Conservation (phyloP, 148 eudicot genomes). For the Amaranthus cruentus region DNA sequence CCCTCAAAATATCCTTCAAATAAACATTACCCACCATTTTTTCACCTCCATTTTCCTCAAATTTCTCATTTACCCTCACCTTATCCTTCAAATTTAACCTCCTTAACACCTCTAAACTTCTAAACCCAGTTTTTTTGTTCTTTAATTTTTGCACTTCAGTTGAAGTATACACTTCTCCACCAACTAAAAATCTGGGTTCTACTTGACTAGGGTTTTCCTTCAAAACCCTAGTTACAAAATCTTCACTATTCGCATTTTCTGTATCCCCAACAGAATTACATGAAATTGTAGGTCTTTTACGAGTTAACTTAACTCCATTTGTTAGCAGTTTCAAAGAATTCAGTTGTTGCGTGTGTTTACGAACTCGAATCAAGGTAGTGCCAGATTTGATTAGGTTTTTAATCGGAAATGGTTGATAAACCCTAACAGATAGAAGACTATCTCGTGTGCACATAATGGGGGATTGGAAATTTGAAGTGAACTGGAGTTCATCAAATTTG, state of each 20-base stretch:
- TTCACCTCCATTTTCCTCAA: slow-evolving; percentile 23
- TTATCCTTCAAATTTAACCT: slow-evolving; percentile 37
- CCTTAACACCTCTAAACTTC: slow-evolving; percentile 38
- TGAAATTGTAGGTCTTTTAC: slow-evolving; percentile 22
- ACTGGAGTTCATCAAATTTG: slow-evolving; percentile 15
- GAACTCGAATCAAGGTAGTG: slow-evolving; percentile 22
- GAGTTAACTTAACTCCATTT: slow-evolving; percentile 14
- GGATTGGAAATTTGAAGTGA: background rate
- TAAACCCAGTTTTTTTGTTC: slow-evolving; percentile 22
- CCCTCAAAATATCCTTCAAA: slow-evolving; percentile 78
- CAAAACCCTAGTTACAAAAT: slow-evolving; percentile 76
- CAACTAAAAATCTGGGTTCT: slow-evolving; percentile 62
- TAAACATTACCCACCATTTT: slow-evolving; percentile 38
- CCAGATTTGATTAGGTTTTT: slow-evolving; percentile 17
- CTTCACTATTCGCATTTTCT: slow-evolving; percentile 29
- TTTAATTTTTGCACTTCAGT: slow-evolving; percentile 50
- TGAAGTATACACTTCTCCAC: slow-evolving; percentile 50
- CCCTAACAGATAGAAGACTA: slow-evolving; percentile 26
- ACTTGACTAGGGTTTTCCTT: slow-evolving; percentile 85
- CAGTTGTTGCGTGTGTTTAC: slow-evolving; percentile 8
- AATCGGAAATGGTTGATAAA: slow-evolving; percentile 31
- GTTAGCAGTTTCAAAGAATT: slow-evolving; percentile 5
- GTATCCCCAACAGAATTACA: slow-evolving; percentile 19
- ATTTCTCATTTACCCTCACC: slow-evolving; percentile 24
- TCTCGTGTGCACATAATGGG: slow-evolving; percentile 22